Conservation (phyloP, 495 filamentous ascomycete species). For the Neurospora cerealis region DNA sequence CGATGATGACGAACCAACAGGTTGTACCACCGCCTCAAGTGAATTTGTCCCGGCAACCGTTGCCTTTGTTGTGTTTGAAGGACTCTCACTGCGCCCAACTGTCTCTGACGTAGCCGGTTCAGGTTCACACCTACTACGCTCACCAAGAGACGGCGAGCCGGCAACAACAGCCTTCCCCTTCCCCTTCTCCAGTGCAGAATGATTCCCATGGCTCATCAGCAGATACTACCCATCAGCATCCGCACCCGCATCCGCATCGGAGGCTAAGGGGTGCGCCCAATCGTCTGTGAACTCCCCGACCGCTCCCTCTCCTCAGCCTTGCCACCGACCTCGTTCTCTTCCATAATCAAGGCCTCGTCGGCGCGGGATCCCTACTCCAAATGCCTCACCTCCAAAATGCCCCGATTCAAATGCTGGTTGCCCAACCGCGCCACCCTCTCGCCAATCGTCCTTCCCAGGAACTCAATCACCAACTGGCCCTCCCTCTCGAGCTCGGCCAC, state of each 20-base stretch:
- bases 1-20: too few species aligned
- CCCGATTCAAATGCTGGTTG: conserved; percentile 38
- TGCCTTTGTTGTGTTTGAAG: too few species aligned
- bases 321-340: background rate
- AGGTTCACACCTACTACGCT: too few species aligned
- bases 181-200: too few species aligned
- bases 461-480: conserved; percentile 42
- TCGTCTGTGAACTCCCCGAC: background rate
- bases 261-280: background rate
- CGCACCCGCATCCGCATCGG: background rate
- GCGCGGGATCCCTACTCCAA: conserved; percentile 15
- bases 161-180: too few species aligned
- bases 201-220: too few species aligned
- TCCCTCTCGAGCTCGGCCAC: conserved; percentile 29
- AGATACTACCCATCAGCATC: too few species aligned
- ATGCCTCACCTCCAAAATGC: conserved; percentile 38
- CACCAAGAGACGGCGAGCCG: too few species aligned
- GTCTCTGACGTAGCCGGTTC: too few species aligned
- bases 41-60: too few species aligned
- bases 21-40: too few species aligned
- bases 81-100: too few species aligned
- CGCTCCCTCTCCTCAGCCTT: background rate
- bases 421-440: conserved; percentile 43
- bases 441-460: conserved; percentile 51
- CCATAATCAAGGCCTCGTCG: background rate